Evolutionary conservation across 2,329 filamentous ascomycete genomes (phyloP), one percentile per base, ranked within the genome.

Genomic region (Aspergillus alliaceus): DNA sequence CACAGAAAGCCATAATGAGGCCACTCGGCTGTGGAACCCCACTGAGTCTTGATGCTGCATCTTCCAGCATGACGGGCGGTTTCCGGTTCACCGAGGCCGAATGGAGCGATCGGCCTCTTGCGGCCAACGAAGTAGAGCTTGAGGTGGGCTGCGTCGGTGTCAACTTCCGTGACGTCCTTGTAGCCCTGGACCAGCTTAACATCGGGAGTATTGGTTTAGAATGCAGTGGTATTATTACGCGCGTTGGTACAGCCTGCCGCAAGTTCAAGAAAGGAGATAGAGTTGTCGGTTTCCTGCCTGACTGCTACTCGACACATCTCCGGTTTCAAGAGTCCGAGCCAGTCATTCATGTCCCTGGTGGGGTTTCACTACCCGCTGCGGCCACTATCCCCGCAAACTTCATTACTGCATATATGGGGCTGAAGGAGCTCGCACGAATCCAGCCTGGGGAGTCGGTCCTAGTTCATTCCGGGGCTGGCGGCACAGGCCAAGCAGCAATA

Each of bases 401-500:
- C 24, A 44, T 44, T 44, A 44, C 40, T 5, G 40, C 40, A 2
- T 44, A 44, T 27, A 27, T 44, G 12, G 40, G 40, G 1, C 14
- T 44, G 15, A 44, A 44, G 14, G 40, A 44, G 9, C 40, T 44
- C n/a, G 40, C 40, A 7, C 40, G 40, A 18, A 44, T 44, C 12
- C 40, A 44, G 8, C 24, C 40, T 7, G 62, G 57, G 7, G 65
- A 70, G 48, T 53, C 53, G 3, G 46, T 69, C 25, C 54, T 70
- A 2, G 65, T 70, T 12, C 68, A 70, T 29, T 63, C 67, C 14
- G 66, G 60, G 29, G 65, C 68, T 6, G 67, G 67, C 40, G 67
- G 65, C 56, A 62, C 68, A 7, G 68, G 68, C n/a, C 68, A 70
- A 50, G 62, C 66, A 7, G 66, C 65, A 1, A 68, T 70, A 25